Base-by-base conservation (phyloP, 2,329 filamentous ascomycete genomes). In the Parasarocladium wereldwijsianum region DNA sequence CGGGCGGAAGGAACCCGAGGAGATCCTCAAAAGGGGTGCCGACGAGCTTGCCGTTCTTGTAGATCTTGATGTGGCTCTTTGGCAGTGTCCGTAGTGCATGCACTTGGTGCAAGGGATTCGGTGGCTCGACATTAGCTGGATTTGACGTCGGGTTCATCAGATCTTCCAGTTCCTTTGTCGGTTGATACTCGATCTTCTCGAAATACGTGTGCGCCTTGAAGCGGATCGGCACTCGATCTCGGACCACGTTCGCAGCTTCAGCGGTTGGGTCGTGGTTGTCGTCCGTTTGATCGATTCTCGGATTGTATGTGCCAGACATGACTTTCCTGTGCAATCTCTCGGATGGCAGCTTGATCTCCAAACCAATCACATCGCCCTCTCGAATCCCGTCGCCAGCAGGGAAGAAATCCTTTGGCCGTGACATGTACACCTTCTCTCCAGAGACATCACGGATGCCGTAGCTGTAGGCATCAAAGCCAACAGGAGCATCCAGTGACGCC, bases 121-220 rank as follows among this genome's bases (percentile, higher is more conserved):
- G 82, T 8, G 64, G 44, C 27, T 76, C 70, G 0, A 62, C 55
- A 0, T 61, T 58, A 13, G 69, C 65, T 31, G 55, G 50, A 29
- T 48, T 46, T 2, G 55, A 39, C 1, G 55, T 53, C 2, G 75
- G 75, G 44, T 81, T 82, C 63, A 85, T 76, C 13, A 80, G 58
- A 43, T 93, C 81, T 43, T 94, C 86, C 23, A 96, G 72, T 40
- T 92, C 79, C 49, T 93, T 92, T 8, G 78, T 79, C 1, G 82
- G 65, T 42, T 87, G 81, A 50, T 92, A 92, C 47, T 93, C 85
- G 39, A 85, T 80, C 47, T 83, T 79, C 54, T 96, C 87, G 52
- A 93, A 94, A 57, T 92, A 93, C 31, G 86, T 79, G 50, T 92
- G 84, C 24, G 79, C 75, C 53, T 93, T 94, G 61, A 93, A 92